Evolutionary conservation across 805 yeast genomes (phyloP).

Genomic region (Kodamaea laetipori): DNA sequence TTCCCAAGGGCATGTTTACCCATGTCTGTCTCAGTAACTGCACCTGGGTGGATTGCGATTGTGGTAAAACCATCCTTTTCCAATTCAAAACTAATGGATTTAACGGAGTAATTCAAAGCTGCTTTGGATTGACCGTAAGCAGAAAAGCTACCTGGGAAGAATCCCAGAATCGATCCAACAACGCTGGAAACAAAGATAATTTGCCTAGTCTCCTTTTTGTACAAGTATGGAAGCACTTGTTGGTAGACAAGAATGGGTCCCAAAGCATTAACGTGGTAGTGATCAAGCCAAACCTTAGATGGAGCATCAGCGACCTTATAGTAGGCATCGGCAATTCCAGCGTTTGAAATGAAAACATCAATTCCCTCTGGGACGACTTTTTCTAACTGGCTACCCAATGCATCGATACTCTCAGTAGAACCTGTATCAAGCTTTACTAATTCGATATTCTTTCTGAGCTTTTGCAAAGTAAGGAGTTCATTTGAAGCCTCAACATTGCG

Average conservation of each 20-base stretch:
- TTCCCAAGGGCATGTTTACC: background rate
- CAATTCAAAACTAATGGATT: conserved; percentile 26
- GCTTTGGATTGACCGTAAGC: conserved; percentile 41
- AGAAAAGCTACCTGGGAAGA: conserved; percentile 19
- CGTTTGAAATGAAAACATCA: conserved; percentile 39
- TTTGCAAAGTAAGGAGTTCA: conserved; percentile 15
- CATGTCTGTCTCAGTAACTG: conserved; percentile 15
- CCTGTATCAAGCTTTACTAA: conserved; percentile 25
- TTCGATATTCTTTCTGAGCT: conserved; percentile 15
- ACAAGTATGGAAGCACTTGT: conserved; percentile 29
- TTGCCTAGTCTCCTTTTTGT: conserved; percentile 24
- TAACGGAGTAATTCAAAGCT: conserved; percentile 31
- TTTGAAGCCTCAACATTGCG: conserved; percentile 32
- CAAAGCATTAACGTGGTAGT: conserved; percentile 25
- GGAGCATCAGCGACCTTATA: conserved; percentile 20
- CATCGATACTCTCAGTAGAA: conserved; percentile 23
- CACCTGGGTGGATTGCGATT: conserved; percentile 29
- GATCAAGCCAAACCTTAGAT: conserved; percentile 19
- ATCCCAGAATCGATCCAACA: conserved; percentile 28
- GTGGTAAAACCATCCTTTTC: conserved; percentile 26
- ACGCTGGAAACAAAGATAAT: conserved; percentile 30
- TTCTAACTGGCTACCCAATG: conserved; percentile 13
- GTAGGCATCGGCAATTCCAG: conserved; percentile 23
- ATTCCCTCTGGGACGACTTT: conserved; percentile 18
- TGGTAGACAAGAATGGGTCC: conserved; percentile 35